Evolutionary conservation across 306 rosid species (phyloP).

Genomic region (Prunus davidiana): DNA sequence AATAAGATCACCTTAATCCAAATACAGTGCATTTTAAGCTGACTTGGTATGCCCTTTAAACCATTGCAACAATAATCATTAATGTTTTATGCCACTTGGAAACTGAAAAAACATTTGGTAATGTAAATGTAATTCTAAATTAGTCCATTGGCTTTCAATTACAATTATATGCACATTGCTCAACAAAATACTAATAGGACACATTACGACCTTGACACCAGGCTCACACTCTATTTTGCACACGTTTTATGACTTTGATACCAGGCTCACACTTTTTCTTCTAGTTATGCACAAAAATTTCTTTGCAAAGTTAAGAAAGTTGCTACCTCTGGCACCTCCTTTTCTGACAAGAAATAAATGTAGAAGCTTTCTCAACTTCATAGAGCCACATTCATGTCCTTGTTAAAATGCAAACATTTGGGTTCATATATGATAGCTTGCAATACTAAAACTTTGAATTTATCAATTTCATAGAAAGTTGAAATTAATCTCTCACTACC

Average conservation of each 20-base stretch:
- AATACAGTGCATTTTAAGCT: background rate
- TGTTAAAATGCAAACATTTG: background rate
- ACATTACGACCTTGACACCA: background rate
- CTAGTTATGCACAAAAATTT: background rate
- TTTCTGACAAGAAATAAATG: background rate
- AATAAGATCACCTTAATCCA: background rate
- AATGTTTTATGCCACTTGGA: background rate
- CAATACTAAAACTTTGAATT: background rate
- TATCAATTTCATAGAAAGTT: background rate
- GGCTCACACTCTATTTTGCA: background rate
- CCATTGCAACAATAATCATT: background rate
- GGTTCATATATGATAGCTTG: background rate
- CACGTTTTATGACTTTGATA: background rate
- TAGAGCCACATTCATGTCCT: background rate
- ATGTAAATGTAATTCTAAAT: background rate
- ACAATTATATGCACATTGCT: background rate
- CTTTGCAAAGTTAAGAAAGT: background rate
- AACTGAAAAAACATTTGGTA: background rate
- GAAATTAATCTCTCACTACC: background rate
- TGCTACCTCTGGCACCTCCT: background rate
- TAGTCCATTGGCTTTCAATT: background rate
- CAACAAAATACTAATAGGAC: background rate
- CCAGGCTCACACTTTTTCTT: background rate
- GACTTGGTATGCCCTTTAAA: background rate
- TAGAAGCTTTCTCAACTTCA: background rate